phyloP scores from a whole-genome alignment of 1,284 basidiomycete species.

The Chalciporus sp. region DNA sequence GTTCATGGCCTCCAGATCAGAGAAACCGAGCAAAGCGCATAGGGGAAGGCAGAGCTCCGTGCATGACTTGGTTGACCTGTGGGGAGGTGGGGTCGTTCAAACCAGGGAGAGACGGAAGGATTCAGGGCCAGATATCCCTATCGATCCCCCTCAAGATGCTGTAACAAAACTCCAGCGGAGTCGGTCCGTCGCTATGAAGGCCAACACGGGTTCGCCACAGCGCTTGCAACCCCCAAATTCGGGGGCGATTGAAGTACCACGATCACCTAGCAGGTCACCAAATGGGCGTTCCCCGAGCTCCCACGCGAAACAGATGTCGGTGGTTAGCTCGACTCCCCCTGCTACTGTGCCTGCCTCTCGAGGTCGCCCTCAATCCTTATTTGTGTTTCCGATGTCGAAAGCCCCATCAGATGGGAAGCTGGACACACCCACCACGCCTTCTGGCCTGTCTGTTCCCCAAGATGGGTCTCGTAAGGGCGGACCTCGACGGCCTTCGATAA shows the following conservation, averaged over 20 bases:
- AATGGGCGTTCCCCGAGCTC: slow-evolving; percentile 27
- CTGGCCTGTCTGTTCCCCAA: slow-evolving; percentile 46
- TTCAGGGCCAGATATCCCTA: slow-evolving; percentile 14
- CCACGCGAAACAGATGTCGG: slow-evolving; percentile 32
- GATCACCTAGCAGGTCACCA: slow-evolving; percentile 35
- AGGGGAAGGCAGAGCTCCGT: slow-evolving; percentile 72
- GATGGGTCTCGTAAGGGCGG: slow-evolving; percentile 40
- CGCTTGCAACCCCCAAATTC: slow-evolving; percentile 27
- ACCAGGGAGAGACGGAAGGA: slow-evolving; percentile 43
- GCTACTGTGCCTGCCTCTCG: slow-evolving; percentile 35
- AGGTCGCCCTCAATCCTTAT: slow-evolving; percentile 74
- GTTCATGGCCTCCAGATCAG: slow-evolving; percentile 28
- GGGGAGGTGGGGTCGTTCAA: slow-evolving; percentile 54
- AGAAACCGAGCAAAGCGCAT: slow-evolving; percentile 27
- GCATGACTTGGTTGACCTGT: slow-evolving; percentile 76
- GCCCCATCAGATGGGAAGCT: slow-evolving; percentile 39
- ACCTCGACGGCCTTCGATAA: slow-evolving; percentile 69
- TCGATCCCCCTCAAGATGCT: slow-evolving; percentile 21
- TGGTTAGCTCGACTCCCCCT: slow-evolving; percentile 25
- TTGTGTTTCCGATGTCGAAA: slow-evolving; percentile 62
- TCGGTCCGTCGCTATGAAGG: slow-evolving; percentile 24
- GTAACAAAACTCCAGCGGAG: slow-evolving; percentile 19
- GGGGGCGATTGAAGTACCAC: slow-evolving; percentile 19
- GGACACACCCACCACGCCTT: slow-evolving; percentile 33
- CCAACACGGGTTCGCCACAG: slow-evolving; percentile 34